Evolutionary conservation across 768 basidiomycete species (phyloP).

Genomic region (Leccinum fibrillosum): DNA sequence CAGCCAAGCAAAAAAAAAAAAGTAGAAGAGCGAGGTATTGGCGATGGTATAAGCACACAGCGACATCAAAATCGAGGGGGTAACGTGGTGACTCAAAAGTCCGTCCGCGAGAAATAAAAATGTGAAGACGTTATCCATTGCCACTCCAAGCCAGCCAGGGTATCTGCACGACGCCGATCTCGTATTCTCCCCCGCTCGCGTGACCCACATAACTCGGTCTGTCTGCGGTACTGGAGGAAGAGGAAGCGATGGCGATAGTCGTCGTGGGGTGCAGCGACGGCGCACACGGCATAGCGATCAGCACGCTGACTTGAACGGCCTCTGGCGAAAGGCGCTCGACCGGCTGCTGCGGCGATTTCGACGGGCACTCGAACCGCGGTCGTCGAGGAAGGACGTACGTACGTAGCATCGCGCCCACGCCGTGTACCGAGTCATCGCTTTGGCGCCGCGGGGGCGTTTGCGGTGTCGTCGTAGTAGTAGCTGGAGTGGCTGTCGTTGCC

Average conservation of each 20-base stretch:
- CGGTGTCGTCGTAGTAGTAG: background rate
- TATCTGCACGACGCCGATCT: slow-evolving; percentile 43
- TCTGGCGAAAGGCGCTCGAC: slow-evolving; percentile 15
- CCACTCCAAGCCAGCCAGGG: slow-evolving; percentile 28
- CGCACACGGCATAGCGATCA: slow-evolving; percentile 46
- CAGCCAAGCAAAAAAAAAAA: background rate
- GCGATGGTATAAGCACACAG: background rate
- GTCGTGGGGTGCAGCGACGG: background rate
- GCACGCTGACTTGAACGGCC: slow-evolving; percentile 38
- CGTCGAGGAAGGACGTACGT: slow-evolving; percentile 6
- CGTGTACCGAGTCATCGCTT: background rate
- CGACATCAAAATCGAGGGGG: background rate
- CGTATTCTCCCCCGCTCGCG: slow-evolving; percentile 32
- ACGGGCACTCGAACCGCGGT: background rate
- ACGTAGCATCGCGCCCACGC: slow-evolving; percentile 3
- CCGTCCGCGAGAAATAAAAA: background rate
- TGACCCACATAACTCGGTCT: slow-evolving; percentile 5
- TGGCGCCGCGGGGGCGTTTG: background rate
- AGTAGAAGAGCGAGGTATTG: background rate
- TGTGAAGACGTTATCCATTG: background rate
- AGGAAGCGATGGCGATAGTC: background rate
- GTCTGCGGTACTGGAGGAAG: background rate
- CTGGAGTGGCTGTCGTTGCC: background rate
- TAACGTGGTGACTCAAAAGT: background rate
- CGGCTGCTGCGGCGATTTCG: slow-evolving; percentile 14